Conservation (phyloP, 1,284 basidiomycete genomes). For the Sanguinoderma infundibulare region DNA sequence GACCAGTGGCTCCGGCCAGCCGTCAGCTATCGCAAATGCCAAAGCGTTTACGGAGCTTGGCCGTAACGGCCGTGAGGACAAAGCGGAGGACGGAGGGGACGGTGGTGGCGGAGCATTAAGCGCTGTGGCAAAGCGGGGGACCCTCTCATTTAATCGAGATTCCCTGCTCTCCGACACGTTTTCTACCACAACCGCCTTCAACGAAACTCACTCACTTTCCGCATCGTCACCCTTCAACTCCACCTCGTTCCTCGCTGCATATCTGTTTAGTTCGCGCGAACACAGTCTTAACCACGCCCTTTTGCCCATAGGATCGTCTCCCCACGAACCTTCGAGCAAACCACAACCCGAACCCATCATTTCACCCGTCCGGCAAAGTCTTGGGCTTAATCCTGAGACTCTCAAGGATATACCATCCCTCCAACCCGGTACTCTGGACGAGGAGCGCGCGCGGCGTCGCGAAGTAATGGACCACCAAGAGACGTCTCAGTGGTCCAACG, state of each 20-base stretch:
- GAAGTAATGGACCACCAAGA: not conserved
- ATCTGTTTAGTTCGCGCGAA: conserved; percentile 1
- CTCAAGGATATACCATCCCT: not conserved
- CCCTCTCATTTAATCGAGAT: conserved; percentile 10
- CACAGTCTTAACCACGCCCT: conserved; percentile 9
- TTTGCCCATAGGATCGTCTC: conserved; percentile 9
- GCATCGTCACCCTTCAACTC: not conserved
- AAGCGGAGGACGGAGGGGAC: not conserved
- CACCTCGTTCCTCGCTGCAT: conserved; percentile 8
- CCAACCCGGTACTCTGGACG: conserved; percentile 4
- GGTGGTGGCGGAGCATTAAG: conserved; percentile 4
- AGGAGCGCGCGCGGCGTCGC: conserved; percentile 13
- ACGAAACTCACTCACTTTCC: conserved; percentile 4
- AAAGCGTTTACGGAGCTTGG: not conserved
- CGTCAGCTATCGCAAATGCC: not conserved
- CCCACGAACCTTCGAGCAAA: not conserved
- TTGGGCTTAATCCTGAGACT: not conserved
- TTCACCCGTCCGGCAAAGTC: not conserved
- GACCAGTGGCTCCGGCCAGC: not conserved
- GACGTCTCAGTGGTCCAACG: not conserved
- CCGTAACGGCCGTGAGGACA: not conserved
- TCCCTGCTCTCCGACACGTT: not conserved
- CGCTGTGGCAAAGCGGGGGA: conserved; percentile 1
- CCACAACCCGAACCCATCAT: not conserved
- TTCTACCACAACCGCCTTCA: not conserved